These are phyloP conservation scores for Colletotrichum sp. DNA, from an alignment of 2,329 filamentous ascomycete genomes.

Conservation along the genomic window DNA sequence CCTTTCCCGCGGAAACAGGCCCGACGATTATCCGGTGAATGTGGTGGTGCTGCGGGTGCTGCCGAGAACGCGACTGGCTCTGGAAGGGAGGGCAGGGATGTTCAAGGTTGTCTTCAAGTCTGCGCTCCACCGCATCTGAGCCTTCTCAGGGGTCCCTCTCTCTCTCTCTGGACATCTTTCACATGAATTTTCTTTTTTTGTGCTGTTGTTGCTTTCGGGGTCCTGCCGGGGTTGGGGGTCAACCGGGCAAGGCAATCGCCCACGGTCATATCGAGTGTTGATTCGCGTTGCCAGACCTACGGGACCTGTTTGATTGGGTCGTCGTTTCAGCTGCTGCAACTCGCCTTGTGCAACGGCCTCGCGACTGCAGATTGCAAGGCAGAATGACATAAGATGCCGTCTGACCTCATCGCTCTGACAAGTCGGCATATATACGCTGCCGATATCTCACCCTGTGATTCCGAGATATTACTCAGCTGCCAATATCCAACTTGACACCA, in stretches of 20 bases:
- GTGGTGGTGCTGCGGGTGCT: slow-evolving; percentile 1
- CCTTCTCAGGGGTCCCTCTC: neutral
- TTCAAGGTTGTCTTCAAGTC: neutral
- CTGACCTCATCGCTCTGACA: neutral
- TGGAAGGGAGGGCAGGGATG: neutral
- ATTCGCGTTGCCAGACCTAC: neutral
- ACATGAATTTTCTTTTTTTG: neutral
- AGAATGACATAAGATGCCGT: neutral
- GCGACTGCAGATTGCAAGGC: neutral
- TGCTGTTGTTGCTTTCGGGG: neutral
- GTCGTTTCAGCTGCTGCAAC: slow-evolving; percentile 12
- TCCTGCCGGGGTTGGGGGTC: neutral
- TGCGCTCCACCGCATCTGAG: neutral
- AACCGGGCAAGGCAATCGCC: neutral
- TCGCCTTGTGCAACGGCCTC: neutral
- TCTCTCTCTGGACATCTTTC: neutral
- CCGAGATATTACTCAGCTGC: neutral
- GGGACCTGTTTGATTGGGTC: neutral
- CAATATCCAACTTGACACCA: neutral
- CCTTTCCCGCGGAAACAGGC: neutral
- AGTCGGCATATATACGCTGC: neutral
- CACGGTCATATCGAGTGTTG: neutral
- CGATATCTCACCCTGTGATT: neutral
- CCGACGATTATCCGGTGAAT: slow-evolving; percentile 4
- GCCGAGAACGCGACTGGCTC: neutral